These are phyloP conservation scores for Gossypium raimondii DNA, from an alignment of 345 rosid genomes.

Conservation along the genomic window DNA sequence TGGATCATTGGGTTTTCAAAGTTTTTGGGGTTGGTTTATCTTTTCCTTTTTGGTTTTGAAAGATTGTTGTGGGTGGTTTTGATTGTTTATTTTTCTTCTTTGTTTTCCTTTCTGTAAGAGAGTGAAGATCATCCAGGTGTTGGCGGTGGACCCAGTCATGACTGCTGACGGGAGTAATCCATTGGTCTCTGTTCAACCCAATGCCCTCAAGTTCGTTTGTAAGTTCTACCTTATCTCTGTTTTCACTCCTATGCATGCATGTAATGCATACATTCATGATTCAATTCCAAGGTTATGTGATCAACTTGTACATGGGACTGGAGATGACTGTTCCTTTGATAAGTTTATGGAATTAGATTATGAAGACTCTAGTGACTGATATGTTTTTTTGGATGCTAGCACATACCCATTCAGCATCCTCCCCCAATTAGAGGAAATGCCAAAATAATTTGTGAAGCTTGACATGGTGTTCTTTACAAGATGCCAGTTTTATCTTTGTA, in stretches of 20 bases:
- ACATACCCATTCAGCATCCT: neutral
- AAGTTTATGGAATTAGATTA: neutral
- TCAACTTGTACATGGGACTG: neutral
- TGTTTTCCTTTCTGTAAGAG: neutral
- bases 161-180: constrained; percentile 56
- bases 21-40: constrained; percentile 11
- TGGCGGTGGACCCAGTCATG: constrained; percentile 36
- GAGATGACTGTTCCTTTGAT: neutral
- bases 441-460: neutral
- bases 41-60: neutral
- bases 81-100: constrained; percentile 7
- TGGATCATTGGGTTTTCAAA: neutral
- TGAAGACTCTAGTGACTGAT: neutral
- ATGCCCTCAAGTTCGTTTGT: constrained; percentile 83
- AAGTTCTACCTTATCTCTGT: constrained; percentile 21
- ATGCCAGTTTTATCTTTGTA: neutral
- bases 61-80: constrained; percentile 5
- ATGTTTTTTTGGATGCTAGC: neutral
- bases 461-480: neutral
- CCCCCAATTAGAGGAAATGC: neutral
- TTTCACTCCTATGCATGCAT: constrained; percentile 19
- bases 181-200: constrained; percentile 87
- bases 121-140: constrained; percentile 21
- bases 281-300: neutral
- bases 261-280: neutral